Base-by-base conservation (phyloP, 176 grass and related monocot species). In the Cenchrus fungigraminus region DNA sequence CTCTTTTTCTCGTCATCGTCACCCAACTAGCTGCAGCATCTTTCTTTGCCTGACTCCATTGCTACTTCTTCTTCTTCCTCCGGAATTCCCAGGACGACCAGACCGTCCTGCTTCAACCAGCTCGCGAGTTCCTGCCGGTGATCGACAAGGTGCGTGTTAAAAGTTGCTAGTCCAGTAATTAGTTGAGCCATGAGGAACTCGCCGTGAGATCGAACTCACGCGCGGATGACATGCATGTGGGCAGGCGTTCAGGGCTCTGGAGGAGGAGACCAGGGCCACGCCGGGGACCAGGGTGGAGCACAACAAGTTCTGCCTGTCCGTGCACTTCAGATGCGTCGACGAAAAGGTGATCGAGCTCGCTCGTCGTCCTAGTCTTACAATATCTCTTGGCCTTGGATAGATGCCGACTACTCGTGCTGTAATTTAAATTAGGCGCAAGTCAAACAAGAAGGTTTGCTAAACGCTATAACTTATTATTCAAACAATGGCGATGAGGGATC, bases 281-380 rank as follows among this genome's bases (percentile, higher is more conserved):
- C 85, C 88, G 37, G 97, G 96, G 10, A 93, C 91, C 52, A 95
- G 81, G 77, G 97, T 98, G 81, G 97, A 98, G 92, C 82, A 98
- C 86, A 98, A 98, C 97, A 98, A 96, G 91, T 98, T 98, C 86
- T 98, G 97, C 76, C 86, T 91, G 1, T 95, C 97, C 16, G 97
- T 98, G 80, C 97, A 98, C 87, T 98, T 94, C 90, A 89, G 97
- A 91, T 98, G 97, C 62, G 97, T 98, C n/a, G 93, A 95, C 34
- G 97, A 98, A 79, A 92, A 95, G 93, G 93, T 95, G 79, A 68
- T 79, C 9, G 32, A 22, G 3, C 37, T 2, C 58, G 32, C 12
- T 50, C 74, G 25, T 20, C 37, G 11, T 73, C 9, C 19, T 20
- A 53, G 43, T 89, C 73, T 78, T 88, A 25, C 88, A 74, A 69